Evolutionary conservation across 352 stramenopile genomes (phyloP).

Genomic region (Globisporangium polare): DNA sequence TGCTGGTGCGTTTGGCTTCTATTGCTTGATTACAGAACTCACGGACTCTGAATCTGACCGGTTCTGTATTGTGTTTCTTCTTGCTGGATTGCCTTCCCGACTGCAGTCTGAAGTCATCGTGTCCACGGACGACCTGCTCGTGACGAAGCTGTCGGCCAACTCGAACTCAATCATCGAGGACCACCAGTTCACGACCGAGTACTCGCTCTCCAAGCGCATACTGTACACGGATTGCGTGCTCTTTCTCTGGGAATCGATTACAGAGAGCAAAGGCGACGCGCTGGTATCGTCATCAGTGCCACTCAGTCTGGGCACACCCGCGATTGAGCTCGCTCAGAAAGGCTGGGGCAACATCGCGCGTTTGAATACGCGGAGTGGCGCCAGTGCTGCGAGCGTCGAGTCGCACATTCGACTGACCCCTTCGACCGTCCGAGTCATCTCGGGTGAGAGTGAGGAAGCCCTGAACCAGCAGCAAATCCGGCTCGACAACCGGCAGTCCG

Average conservation of each 20-base stretch:
- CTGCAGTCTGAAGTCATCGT: too few species aligned
- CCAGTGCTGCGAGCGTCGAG: slow-evolving; percentile 1
- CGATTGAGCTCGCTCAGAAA: slow-evolving; percentile 7
- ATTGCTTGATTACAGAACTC: too few species aligned
- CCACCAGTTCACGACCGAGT: slow-evolving; percentile 6
- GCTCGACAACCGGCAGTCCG: not conserved
- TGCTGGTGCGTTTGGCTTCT: too few species aligned
- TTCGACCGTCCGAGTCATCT: slow-evolving; percentile 9
- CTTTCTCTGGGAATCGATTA: slow-evolving; percentile 17
- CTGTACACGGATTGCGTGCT: slow-evolving; percentile 7
- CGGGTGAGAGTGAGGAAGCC: not conserved
- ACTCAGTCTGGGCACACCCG: not conserved
- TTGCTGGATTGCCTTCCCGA: not conserved
- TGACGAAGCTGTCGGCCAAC: slow-evolving; percentile 4
- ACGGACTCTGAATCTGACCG: too few species aligned
- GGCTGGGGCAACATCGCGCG: slow-evolving; percentile 5
- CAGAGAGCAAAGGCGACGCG: slow-evolving; percentile 1
- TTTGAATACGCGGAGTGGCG: not conserved
- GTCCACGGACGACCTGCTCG: slow-evolving; percentile 14
- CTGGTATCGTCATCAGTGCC: not conserved
- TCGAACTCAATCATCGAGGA: not conserved
- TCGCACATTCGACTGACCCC: slow-evolving; percentile 30
- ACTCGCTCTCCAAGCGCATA: slow-evolving; percentile 27
- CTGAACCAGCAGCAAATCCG: not conserved
- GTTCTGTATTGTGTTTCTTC: too few species aligned